Base-by-base conservation (phyloP, 2,329 filamentous ascomycete genomes). In the Fusarium albidum region DNA sequence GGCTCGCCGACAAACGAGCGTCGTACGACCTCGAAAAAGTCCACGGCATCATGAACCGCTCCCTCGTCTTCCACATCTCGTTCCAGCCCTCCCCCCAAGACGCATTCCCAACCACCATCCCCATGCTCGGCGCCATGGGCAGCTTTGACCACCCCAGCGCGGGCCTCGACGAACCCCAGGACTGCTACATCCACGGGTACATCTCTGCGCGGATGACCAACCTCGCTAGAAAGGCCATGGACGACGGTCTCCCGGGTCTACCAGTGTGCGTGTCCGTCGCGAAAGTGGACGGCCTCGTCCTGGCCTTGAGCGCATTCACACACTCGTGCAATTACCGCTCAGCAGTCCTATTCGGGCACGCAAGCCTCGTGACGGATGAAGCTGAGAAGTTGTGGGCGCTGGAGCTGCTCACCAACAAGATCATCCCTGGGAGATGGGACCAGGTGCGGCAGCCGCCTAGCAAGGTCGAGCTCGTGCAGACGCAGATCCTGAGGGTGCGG, bases 271-370 rank as follows among this genome's bases (percentile, higher is more conserved):
- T 42, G 10, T 28, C 39, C 7, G 39, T 29, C 39, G 21, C 39
- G 8, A 27, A 42, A 13, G 39, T 42, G 9, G 39, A 42, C 14
- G 39, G 39, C 26, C 39, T 42, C 13, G 14, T 42, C 39, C 26
- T 42, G n/a, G 5, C 39, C 5, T 29, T 42, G 25, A 27, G 25
- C 39, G 26, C 39, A 27, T 42, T 42, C 39, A 27, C 21, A n/a
- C 39, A 42, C 39, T 28, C 21, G 13, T 42, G 26, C 39, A 42
- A 42, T 26, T 42, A 42, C 39, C 39, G 39, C 39, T 42, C 39
- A 14, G 39, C 39, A 25, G 26, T 42, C 10, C 39, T 42, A 12
- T 42, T 42, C 7, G 39, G 39, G 10, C 39, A 42, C 39, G 39
- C 39, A 27, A 42, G 25, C 26, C 39, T 42, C 39, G 39, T 42